Evolutionary conservation across 2,329 filamentous ascomycete genomes (phyloP), one percentile per base, ranked within the genome.

Genomic region (Colletotrichum truncatum): DNA sequence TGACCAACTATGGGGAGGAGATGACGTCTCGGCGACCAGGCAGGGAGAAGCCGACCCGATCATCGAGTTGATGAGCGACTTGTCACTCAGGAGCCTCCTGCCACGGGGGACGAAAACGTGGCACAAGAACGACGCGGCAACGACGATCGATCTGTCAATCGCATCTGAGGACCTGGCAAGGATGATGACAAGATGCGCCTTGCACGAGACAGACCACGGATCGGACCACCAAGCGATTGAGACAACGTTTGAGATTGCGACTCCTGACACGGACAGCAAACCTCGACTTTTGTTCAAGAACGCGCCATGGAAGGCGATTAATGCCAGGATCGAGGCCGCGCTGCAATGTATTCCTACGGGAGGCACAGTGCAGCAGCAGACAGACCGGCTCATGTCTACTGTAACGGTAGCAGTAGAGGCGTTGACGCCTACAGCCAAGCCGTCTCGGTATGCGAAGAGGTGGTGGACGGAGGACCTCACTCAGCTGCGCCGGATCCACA

Each of bases 1-100:
- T 14, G 57, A 70, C 39, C 30, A 66, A 21, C 64, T 72, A 8
- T 71, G 43, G 70, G 69, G 67, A 63, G 70, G 67, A 25, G 67
- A 69, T 14, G 58, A 67, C 10, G 54, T 69, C 18, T 64, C 36
- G 4, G 16, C 45, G 12, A 41, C 28, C 18, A 73, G 73, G 59
- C 68, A 80, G 65, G 76, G 77, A n/a, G 74, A 79, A 70, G 77
- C 71, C 18, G 71, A 78, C 51, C 66, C 53, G 52, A 77, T 79
- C 43, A 73, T 80, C 49, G 67, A 78, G 52, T 67, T 80, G 4
- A 79, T 79, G 67, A 73, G 63, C 65, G 70, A 78, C 36, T 71
- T 71, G 63, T 58, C 52, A 43, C 72, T 80, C 3, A 59, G 61
- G 21, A 78, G 75, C 69, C 63, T 80, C 28, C 74, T 79, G 3